Conservation (phyloP, 2,329 filamentous ascomycete genomes). For the Epichloe aotearoae region DNA sequence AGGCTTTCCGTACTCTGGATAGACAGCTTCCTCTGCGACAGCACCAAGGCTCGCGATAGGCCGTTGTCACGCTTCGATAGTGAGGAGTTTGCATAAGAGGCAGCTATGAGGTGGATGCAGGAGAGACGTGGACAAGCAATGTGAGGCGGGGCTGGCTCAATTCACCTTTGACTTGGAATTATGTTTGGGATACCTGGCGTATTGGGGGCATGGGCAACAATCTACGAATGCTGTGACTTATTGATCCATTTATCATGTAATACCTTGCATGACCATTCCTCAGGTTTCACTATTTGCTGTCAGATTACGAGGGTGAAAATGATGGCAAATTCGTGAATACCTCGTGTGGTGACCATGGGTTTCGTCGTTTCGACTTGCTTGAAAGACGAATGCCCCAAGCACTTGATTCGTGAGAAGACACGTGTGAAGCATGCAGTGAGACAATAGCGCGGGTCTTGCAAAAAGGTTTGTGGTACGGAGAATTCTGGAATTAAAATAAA, state of each 20-base stretch:
- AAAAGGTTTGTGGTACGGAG: not conserved
- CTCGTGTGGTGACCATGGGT: too few relatives aligned
- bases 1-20: conserved; percentile 52
- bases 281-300: too few relatives aligned
- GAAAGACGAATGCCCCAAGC: too few relatives aligned
- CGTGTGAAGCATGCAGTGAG: not conserved
- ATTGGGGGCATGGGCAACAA: not conserved
- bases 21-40: conserved; percentile 39
- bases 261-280: too few relatives aligned
- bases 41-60: conserved; percentile 10
- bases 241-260: too few relatives aligned
- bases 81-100: not conserved
- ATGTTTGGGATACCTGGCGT: not conserved
- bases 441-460: not conserved
- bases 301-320: too few relatives aligned
- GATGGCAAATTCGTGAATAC: too few relatives aligned
- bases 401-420: too few relatives aligned
- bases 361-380: too few relatives aligned
- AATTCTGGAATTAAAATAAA: too few relatives aligned
- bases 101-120: not conserved
- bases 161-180: not conserved
- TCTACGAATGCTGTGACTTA: too few relatives aligned
- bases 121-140: not conserved
- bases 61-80: not conserved
- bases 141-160: not conserved